These are phyloP conservation scores for Trichosporon inkin DNA, from an alignment of 1,284 basidiomycete genomes.

Conservation along the genomic window DNA sequence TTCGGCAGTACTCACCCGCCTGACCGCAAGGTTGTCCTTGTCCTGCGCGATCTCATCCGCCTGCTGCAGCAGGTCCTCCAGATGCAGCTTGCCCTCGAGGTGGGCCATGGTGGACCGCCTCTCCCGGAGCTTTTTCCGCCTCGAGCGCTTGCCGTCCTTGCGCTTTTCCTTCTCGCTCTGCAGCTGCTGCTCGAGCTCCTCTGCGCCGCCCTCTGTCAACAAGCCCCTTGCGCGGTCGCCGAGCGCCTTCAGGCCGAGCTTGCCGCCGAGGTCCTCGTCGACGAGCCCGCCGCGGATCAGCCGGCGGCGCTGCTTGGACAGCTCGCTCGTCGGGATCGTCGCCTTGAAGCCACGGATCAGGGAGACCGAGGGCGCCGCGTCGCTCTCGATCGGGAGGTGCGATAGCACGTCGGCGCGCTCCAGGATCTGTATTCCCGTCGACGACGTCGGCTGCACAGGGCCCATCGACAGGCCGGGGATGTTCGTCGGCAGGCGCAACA, in stretches of 20 bases:
- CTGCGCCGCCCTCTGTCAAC: slow-evolving; percentile 54
- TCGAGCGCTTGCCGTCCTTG: slow-evolving; percentile 37
- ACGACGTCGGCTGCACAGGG: slow-evolving; percentile 58
- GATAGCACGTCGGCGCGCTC: slow-evolving; percentile 76
- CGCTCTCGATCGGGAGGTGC: slow-evolving; percentile 58
- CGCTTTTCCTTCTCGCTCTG: slow-evolving; percentile 15
- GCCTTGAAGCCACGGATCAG: slow-evolving; percentile 83
- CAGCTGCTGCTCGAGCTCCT: slow-evolving; percentile 22
- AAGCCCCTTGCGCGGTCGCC: slow-evolving; percentile 73
- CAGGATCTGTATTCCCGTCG: slow-evolving; percentile 73
- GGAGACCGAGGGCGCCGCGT: slow-evolving; percentile 60
- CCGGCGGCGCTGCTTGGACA: slow-evolving; percentile 66
- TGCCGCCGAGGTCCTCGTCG: slow-evolving; percentile 64
- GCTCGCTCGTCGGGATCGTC: slow-evolving; percentile 80
- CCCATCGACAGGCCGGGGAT: slow-evolving; percentile 56
- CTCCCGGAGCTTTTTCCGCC: slow-evolving; percentile 57
- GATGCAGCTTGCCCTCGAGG: slow-evolving; percentile 63
- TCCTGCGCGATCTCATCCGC: slow-evolving; percentile 77
- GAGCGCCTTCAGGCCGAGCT: slow-evolving; percentile 70
- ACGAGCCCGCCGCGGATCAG: slow-evolving; percentile 59
- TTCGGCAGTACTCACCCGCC: slow-evolving; percentile 63
- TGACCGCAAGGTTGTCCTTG: slow-evolving; percentile 82
- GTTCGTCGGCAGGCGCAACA: slow-evolving; percentile 59
- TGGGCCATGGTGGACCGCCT: slow-evolving; percentile 63
- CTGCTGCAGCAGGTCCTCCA: slow-evolving; percentile 75